Conservation (phyloP, 179 eudicot species). For the Sideroxylon spinosum region DNA sequence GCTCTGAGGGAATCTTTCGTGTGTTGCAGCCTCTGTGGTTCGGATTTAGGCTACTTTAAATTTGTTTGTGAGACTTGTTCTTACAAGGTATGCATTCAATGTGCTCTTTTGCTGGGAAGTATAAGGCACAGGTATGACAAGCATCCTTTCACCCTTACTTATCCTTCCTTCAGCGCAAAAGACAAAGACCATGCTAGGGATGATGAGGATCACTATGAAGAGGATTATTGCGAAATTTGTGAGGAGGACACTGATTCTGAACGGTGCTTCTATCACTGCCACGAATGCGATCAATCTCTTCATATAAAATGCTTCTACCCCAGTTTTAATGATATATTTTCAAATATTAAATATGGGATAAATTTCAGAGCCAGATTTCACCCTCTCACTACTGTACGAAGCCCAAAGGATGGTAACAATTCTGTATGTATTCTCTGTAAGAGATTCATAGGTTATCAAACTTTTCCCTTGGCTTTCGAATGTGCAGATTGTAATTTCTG, state of each 20-base stretch:
- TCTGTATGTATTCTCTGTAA: neutral
- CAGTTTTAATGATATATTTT: neutral
- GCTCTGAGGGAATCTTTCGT: neutral
- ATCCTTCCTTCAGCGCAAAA: neutral
- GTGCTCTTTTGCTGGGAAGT: neutral
- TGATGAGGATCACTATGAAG: neutral
- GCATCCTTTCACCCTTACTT: neutral
- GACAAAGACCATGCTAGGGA: too few species aligned
- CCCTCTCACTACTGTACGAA: neutral
- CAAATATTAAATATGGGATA: neutral
- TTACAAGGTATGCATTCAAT: neutral
- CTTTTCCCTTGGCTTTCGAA: too few species aligned
- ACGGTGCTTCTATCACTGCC: neutral
- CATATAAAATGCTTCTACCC: neutral
- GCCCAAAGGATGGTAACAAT: neutral
- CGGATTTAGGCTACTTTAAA: neutral
- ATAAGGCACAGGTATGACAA: neutral
- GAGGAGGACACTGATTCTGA: neutral
- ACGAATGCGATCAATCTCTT: neutral
- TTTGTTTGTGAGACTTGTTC: neutral
- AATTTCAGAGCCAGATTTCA: neutral
- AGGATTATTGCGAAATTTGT: conserved; percentile 8
- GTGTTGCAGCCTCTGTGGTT: too few species aligned
- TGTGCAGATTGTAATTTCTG: too few species aligned
- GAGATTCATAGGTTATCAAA: too few species aligned